A percentile compares a stretch with the other conserved stretches of the same genome.
Evolutionary conservation across 1,284 basidiomycete species (phyloP).

Genomic region (Apiotrichum siamense): DNA sequence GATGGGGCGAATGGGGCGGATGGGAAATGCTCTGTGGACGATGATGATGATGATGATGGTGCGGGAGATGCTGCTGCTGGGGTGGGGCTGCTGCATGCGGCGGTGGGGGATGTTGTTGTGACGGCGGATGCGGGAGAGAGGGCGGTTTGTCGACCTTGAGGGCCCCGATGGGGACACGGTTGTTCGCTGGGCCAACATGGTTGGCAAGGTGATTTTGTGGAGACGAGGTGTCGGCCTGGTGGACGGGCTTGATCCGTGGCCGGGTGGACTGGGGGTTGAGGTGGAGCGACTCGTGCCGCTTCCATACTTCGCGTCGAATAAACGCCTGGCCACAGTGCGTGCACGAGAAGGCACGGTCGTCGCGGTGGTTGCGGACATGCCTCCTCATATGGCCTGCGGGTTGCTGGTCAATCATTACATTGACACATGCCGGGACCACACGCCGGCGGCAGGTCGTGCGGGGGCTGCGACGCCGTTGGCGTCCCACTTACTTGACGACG

Average conservation of each 20-base stretch:
- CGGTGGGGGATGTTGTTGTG: too few species aligned
- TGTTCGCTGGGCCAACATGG: not conserved
- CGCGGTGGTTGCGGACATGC: conserved; percentile 10
- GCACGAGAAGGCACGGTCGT: conserved; percentile 7
- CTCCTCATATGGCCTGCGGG: conserved; percentile 9
- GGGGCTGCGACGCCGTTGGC: too few species aligned
- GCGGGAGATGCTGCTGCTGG: too few species aligned
- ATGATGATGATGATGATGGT: too few species aligned
- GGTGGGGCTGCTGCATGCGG: too few species aligned
- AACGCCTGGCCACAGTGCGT: conserved; percentile 11
- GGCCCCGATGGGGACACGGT: too few species aligned
- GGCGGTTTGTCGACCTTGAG: too few species aligned
- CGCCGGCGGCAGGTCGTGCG: not conserved
- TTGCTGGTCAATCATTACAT: not conserved
- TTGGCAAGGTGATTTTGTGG: not conserved
- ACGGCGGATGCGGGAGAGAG: too few species aligned
- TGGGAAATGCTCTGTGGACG: too few species aligned
- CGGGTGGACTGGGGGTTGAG: conserved; percentile 9
- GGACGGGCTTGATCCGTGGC: conserved; percentile 11
- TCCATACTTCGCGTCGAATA: conserved; percentile 10
- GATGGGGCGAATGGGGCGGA: too few species aligned
- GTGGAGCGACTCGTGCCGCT: conserved; percentile 11
- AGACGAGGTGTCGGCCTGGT: not conserved
- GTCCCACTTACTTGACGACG: conserved; percentile 7
- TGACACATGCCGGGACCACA: not conserved